Base-by-base conservation (phyloP, 176 grass and related monocot species). In the Cymbopogon citratus region DNA sequence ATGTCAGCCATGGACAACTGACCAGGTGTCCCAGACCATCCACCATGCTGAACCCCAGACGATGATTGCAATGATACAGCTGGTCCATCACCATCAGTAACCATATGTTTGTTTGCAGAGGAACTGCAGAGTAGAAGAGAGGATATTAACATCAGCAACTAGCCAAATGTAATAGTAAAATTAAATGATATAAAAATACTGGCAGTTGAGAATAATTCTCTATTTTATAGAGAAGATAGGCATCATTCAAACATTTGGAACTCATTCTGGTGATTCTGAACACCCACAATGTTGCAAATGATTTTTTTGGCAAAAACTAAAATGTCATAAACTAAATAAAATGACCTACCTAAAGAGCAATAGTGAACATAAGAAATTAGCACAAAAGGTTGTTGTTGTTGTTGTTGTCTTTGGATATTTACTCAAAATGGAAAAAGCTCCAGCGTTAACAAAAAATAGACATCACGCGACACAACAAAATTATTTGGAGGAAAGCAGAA, bases 1-100 rank as follows among this genome's bases (percentile, higher is more conserved):
- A 99, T 88, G 88, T 99, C 97, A 4, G 93, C 97, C 97, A 99
- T 92, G 7, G 97, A 99, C 74, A 92, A 46, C 66, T 92, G 93
- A 80, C 93, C 97, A 34, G 91, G 85, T 1, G 81, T 69, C 74
- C 93, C 97, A 69, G 91, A 90, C 93, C 93, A 96, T 80, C 83
- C 73, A 16, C 85, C 73, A 16, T 91, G 86, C 82, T 91, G 97
- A 86, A 92, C 84, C 29, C 82, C 89, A 87, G 88, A 88, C 65
- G 89, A 85, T 63, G 78, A 52, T 83, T 99, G 97, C 14, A 63
- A 27, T 23, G 93, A 85, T 69, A 82, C 61, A 34, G 83, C 81
- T 57, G 83, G 88, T 81, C 74, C 83, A 80, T 99, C 97, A 80
- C 74, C 83, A 80, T 99, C 97, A 80, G 41, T 39, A 63, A 90